phyloP scores from a whole-genome alignment of 768 basidiomycete species.

The Termitomyces sp. region DNA sequence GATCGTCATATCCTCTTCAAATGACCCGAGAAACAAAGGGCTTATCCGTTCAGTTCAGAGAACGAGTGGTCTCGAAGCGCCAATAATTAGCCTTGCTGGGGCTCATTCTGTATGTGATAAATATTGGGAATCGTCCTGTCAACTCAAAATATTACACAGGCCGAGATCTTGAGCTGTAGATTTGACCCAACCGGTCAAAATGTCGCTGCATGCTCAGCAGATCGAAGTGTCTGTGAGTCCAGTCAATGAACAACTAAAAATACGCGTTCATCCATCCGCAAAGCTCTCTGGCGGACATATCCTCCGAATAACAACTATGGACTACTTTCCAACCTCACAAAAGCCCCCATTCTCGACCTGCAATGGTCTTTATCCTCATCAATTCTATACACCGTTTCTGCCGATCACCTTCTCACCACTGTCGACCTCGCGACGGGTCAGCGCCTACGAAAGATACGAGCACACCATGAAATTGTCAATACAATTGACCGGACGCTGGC shows the following conservation, averaged over 20 bases:
- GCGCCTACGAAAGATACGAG: slow-evolving; percentile 74
- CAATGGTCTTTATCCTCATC: slow-evolving; percentile 82
- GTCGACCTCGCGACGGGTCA: slow-evolving; percentile 83
- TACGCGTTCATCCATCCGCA: slow-evolving; percentile 2
- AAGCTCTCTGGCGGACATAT: slow-evolving; percentile 89
- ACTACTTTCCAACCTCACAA: slow-evolving; percentile 75
- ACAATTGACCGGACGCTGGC: slow-evolving; percentile 82
- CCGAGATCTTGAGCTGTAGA: slow-evolving; percentile 85
- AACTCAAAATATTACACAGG: slow-evolving; percentile 32
- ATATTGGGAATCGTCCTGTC: not conserved
- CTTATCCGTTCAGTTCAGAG: slow-evolving; percentile 82
- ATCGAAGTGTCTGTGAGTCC: slow-evolving; percentile 82
- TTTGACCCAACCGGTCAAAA: slow-evolving; percentile 95
- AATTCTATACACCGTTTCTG: slow-evolving; percentile 75
- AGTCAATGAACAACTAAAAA: not conserved
- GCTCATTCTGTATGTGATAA: slow-evolving; percentile 67
- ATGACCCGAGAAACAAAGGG: slow-evolving; percentile 70
- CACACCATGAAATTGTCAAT: slow-evolving; percentile 91
- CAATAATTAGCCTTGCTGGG: slow-evolving; percentile 86
- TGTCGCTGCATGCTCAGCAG: slow-evolving; percentile 88
- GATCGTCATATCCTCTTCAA: slow-evolving; percentile 70
- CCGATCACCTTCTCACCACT: slow-evolving; percentile 79
- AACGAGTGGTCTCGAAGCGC: slow-evolving; percentile 90
- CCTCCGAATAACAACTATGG: slow-evolving; percentile 92
- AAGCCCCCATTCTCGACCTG: slow-evolving; percentile 88